These are phyloP conservation scores for Aquilaria yunnanensis DNA, from an alignment of 345 rosid genomes.

Conservation along the genomic window DNA sequence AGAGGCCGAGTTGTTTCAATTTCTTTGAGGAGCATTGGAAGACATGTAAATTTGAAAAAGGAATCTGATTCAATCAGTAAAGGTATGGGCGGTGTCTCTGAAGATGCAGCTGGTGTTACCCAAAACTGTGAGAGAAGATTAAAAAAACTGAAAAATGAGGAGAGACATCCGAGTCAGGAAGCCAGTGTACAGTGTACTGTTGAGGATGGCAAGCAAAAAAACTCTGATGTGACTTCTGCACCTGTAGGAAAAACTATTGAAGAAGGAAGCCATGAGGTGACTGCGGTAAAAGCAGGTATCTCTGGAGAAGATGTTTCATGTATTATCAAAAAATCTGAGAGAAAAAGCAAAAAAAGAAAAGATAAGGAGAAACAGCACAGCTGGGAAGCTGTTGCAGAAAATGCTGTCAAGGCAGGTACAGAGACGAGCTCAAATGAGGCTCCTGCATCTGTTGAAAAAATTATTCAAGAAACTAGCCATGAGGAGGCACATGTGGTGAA, in stretches of 20 bases:
- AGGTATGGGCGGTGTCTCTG: background rate
- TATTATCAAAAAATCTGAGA: too few species aligned
- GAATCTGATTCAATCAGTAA: background rate
- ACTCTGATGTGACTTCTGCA: background rate
- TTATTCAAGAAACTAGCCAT: too few species aligned
- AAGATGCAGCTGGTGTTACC: constrained; percentile 8
- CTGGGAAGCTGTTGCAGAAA: too few species aligned
- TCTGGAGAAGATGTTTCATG: background rate
- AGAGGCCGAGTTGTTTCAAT: constrained; percentile 41
- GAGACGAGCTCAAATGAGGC: too few species aligned
- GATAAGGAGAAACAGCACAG: background rate
- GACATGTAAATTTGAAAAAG: constrained; percentile 10
- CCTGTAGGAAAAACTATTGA: constrained; percentile 10
- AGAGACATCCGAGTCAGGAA: constrained; percentile 1
- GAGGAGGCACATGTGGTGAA: too few species aligned
- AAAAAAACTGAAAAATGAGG: constrained; percentile 8
- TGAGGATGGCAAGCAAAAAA: constrained; percentile 1
- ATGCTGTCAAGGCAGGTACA: too few species aligned
- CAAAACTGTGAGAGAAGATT: constrained; percentile 9
- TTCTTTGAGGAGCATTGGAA: constrained; percentile 23
- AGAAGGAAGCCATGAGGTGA: constrained; percentile 12
- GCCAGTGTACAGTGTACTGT: constrained; percentile 6
- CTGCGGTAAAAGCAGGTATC: background rate
- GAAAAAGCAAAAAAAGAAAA: background rate
- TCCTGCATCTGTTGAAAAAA: too few species aligned